Conservation (phyloP, 257 asterid genomes). For the Scutellaria galericulata region DNA sequence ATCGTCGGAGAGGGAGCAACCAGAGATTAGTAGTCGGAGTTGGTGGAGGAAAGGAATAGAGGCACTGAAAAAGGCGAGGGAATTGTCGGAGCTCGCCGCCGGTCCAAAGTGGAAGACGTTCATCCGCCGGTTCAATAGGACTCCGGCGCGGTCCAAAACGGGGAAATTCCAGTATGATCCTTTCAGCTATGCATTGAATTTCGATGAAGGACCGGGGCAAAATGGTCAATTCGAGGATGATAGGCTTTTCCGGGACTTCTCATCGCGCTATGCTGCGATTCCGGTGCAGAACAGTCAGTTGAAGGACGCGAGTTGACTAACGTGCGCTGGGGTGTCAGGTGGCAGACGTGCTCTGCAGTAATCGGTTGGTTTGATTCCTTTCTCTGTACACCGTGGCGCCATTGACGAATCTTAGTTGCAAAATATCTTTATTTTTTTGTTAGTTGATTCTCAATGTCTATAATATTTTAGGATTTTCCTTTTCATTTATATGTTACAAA, state of each 20-base stretch:
- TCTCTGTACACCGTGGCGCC: neutral
- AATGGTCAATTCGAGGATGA: constrained; percentile 57
- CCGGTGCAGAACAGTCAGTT: constrained; percentile 46
- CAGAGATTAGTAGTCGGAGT: constrained; percentile 20
- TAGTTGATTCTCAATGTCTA: neutral
- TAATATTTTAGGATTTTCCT: too few species aligned
- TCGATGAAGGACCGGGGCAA: constrained; percentile 66
- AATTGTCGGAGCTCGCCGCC: constrained; percentile 86
- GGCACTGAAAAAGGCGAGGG: constrained; percentile 63
- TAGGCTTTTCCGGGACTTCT: constrained; percentile 56
- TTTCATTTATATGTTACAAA: too few species aligned
- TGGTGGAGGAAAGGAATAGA: constrained; percentile 55
- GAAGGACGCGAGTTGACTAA: constrained; percentile 39
- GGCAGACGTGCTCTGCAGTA: constrained; percentile 7
- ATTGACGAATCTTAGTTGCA: neutral
- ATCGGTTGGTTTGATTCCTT: neutral
- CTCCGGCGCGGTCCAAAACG: constrained; percentile 43
- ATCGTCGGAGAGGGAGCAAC: constrained; percentile 52
- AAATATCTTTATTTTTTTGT: neutral
- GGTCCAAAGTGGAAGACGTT: constrained; percentile 97
- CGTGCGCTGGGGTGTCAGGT: constrained; percentile 31
- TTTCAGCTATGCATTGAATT: constrained; percentile 75
- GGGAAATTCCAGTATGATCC: constrained; percentile 82
- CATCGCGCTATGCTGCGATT: constrained; percentile 67
- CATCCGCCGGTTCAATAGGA: constrained; percentile 69